Evolutionary conservation across 2,329 filamentous ascomycete species (phyloP).

Genomic region (Sarocladium brachiariae): DNA sequence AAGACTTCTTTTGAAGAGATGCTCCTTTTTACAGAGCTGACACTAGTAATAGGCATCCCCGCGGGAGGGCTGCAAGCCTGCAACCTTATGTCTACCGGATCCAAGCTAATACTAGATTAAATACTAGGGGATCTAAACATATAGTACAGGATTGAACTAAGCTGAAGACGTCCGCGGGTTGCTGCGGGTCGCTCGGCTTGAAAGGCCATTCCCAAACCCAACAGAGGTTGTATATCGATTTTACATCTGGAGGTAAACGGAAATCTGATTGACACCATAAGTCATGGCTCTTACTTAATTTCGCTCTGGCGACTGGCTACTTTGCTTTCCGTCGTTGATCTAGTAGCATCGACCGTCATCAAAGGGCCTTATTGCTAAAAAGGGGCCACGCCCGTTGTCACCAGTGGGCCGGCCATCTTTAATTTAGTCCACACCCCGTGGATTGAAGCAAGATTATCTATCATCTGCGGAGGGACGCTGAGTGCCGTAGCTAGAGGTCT

Average conservation of each 20-base stretch:
- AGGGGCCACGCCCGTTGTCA: background rate
- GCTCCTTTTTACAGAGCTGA: background rate
- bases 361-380: constrained; percentile 1
- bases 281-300: background rate
- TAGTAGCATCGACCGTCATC: constrained; percentile 5
- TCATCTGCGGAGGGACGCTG: background rate
- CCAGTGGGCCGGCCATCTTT: background rate
- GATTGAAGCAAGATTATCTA: background rate
- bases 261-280: constrained; percentile 2
- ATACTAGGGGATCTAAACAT: background rate
- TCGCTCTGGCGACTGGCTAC: background rate
- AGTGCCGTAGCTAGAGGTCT: constrained; percentile 2
- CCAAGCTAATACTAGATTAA: background rate
- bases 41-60: background rate
- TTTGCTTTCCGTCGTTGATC: background rate
- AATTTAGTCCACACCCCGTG: background rate
- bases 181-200: background rate
- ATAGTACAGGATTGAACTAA: background rate
- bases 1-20: background rate
- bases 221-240: background rate
- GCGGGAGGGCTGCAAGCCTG: background rate
- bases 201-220: constrained; percentile 7
- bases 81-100: background rate
- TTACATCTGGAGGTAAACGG: background rate
- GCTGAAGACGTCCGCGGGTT: background rate